Conservation (phyloP, 768 basidiomycete species). For the Stropharia rugosoannulata region DNA sequence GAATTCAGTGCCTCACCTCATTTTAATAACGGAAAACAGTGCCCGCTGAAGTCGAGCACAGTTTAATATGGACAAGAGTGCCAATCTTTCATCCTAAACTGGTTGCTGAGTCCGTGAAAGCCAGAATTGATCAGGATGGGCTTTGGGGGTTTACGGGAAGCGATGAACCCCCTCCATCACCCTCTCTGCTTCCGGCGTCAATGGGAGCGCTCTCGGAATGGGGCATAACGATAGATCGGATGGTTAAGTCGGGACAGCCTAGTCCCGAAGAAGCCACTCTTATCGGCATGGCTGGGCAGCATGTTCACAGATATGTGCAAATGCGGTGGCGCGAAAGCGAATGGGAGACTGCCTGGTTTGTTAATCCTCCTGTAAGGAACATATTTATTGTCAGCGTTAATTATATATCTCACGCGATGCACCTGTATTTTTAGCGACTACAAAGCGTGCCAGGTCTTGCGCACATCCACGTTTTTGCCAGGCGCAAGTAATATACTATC, state of each 20-base stretch:
- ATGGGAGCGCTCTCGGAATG: conserved; percentile 69
- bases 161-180: conserved; percentile 52
- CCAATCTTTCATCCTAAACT: conserved; percentile 67
- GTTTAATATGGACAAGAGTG: conserved; percentile 74
- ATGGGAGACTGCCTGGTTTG: conserved; percentile 95
- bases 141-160: conserved; percentile 81
- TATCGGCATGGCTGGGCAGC: conserved; percentile 49
- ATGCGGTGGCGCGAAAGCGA: conserved; percentile 64
- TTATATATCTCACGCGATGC: not conserved
- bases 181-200: conserved; percentile 54
- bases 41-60: conserved; percentile 71
- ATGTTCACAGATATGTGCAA: conserved; percentile 64
- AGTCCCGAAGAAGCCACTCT: conserved; percentile 52
- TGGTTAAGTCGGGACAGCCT: conserved; percentile 51
- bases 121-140: conserved; percentile 71
- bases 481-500: conserved; percentile 25
- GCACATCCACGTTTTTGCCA: conserved; percentile 87
- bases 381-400: not conserved
- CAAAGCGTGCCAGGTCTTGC: conserved; percentile 82
- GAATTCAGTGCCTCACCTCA: not conserved
- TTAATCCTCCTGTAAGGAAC: conserved; percentile 76
- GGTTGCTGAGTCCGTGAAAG: conserved; percentile 46
- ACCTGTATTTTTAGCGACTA: conserved; percentile 49
- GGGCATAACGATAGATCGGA: conserved; percentile 62
- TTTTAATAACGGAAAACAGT: conserved; percentile 34